phyloP scores from a whole-genome alignment of 306 rosid species.

The Cercis canadensis region DNA sequence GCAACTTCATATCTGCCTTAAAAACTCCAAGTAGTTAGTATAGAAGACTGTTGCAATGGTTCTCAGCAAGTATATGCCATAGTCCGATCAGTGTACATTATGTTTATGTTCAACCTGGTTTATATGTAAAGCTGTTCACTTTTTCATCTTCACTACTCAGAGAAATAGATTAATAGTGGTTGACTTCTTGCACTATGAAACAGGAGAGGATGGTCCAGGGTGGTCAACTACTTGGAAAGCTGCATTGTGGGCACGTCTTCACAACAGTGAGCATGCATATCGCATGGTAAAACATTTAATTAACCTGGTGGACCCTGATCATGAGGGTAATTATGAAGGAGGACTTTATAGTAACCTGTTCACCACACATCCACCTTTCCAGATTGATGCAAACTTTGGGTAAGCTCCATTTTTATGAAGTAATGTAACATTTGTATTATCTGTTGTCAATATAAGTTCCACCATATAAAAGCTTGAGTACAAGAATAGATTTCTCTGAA shows the following conservation, averaged over 20 bases:
- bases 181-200: constrained; percentile 38
- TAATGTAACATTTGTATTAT: too few relatives aligned
- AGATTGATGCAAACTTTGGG: constrained; percentile 98
- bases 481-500: too few relatives aligned
- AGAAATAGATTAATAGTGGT: constrained; percentile 18
- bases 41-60: too few relatives aligned
- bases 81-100: too few relatives aligned
- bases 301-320: constrained; percentile 82
- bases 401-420: constrained; percentile 42
- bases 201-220: constrained; percentile 99
- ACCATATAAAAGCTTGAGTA: too few relatives aligned
- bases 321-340: constrained; percentile 75
- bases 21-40: too few relatives aligned
- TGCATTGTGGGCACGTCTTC: constrained; percentile 87
- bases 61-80: neutral
- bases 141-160: constrained; percentile 12
- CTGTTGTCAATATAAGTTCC: too few relatives aligned
- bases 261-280: constrained; percentile 82
- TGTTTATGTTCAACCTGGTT: too few relatives aligned
- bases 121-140: neutral
- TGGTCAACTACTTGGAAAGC: constrained; percentile 96
- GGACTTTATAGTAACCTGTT: constrained; percentile 92
- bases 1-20: too few relatives aligned
- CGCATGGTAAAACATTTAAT: constrained; percentile 90
- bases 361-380: constrained; percentile 95